Conservation (phyloP, 2,329 filamentous ascomycete genomes). For the Cordyceps sp. region DNA sequence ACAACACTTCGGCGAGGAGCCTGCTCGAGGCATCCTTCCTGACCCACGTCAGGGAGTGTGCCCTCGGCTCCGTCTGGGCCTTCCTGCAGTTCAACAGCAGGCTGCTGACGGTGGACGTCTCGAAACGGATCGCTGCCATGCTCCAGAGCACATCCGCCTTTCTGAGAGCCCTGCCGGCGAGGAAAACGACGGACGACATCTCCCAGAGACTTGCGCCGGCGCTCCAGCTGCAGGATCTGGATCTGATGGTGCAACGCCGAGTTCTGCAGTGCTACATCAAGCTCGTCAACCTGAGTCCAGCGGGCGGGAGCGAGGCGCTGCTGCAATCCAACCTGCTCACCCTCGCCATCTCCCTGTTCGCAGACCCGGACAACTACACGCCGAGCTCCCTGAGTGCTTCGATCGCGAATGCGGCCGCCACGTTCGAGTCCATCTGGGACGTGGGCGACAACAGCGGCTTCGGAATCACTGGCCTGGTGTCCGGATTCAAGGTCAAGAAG, state of each 20-base stretch:
- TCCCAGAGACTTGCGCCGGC: constrained; percentile 70
- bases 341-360: constrained; percentile 77
- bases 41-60: constrained; percentile 87
- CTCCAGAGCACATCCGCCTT: constrained; percentile 88
- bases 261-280: constrained; percentile 93
- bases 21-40: constrained; percentile 83
- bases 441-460: constrained; percentile 89
- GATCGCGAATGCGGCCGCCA: constrained; percentile 77
- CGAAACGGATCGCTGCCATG: constrained; percentile 84
- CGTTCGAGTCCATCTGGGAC: constrained; percentile 91
- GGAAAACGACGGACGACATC: constrained; percentile 76
- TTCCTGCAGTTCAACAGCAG: constrained; percentile 91
- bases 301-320: constrained; percentile 69
- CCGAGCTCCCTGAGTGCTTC: constrained; percentile 75
- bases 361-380: constrained; percentile 78
- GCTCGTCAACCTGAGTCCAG: constrained; percentile 73
- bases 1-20: constrained; percentile 71
- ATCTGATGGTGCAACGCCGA: constrained; percentile 81
- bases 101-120: constrained; percentile 82
- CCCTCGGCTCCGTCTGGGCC: constrained; percentile 74
- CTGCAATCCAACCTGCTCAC: constrained; percentile 85
- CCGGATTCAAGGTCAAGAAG: constrained; percentile 55
- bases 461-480: constrained; percentile 73
- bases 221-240: constrained; percentile 75
- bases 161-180: constrained; percentile 65